Evolutionary conservation across 352 stramenopile genomes (phyloP).

Genomic region (Globisporangium carolinianum): DNA sequence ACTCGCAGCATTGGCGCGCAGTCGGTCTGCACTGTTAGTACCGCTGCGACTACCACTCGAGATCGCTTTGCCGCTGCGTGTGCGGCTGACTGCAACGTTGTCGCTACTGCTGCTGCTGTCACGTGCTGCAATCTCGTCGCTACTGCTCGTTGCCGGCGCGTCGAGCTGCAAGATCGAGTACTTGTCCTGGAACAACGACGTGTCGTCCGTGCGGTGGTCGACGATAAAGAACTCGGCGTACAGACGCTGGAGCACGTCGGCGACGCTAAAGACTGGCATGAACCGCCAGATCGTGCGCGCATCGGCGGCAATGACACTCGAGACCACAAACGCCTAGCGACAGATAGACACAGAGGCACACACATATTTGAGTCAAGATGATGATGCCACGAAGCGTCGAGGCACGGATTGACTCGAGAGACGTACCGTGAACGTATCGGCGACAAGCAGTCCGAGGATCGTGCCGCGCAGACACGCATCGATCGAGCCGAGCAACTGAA

Average conservation of each 20-base stretch:
- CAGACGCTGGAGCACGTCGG: conserved; percentile 72
- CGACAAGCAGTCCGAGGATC: conserved; percentile 75
- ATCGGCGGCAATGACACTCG: conserved; percentile 68
- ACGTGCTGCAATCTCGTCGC: not conserved
- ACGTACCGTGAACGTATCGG: conserved; percentile 69
- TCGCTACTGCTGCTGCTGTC: conserved; percentile 3
- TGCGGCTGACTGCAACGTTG: conserved; percentile 9
- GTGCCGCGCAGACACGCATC: conserved; percentile 78
- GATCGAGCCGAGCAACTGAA: conserved; percentile 72
- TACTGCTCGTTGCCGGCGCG: not conserved
- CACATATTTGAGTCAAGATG: not conserved
- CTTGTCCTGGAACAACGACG: conserved; percentile 70
- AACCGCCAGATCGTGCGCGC: conserved; percentile 61
- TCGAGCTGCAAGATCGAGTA: conserved; percentile 25
- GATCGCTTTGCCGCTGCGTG: conserved; percentile 16
- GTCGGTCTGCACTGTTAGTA: not conserved
- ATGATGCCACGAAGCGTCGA: not conserved
- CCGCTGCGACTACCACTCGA: not conserved
- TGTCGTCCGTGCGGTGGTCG: conserved; percentile 34
- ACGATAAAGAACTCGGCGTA: conserved; percentile 71
- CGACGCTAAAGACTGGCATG: conserved; percentile 76
- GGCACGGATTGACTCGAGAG: not conserved
- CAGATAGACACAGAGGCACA: not conserved
- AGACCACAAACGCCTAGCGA: conserved; percentile 72
- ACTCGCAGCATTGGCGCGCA: not conserved